Base-by-base conservation (phyloP, 2,329 filamentous ascomycete species). In the Monosporascus sp. region DNA sequence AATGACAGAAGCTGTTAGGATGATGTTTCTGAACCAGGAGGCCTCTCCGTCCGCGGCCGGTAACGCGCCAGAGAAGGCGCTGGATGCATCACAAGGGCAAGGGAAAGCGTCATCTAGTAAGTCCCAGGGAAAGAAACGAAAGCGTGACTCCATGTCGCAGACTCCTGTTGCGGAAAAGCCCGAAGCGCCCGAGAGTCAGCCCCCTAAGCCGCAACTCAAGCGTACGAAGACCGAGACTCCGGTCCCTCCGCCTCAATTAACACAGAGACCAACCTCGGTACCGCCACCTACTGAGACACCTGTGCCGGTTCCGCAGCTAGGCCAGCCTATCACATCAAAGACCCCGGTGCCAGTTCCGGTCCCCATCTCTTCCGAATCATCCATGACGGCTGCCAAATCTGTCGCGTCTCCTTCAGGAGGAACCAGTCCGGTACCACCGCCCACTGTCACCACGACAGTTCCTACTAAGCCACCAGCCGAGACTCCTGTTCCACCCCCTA, bases 211-310 rank as follows among this genome's bases (percentile, higher is more conserved):
- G 31, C 72, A 70, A 52, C 53, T 70, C 26, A 83, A 83, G 63
- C 75, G 79, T 37, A 77, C 71, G 57, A 83, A 82, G 65, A 81
- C 76, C 24, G 80, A 83, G 65, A 83, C 80, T 15, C 80, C 80
- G 11, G 73, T 82, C 31, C 79, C 77, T 48, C 74, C 74, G 43
- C 68, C 70, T 11, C 69, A 73, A 38, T 64, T 73, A 47, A 64
- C 69, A 20, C 63, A 69, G 24, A 59, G 66, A 26, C 65, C 65
- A 22, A 63, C 64, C 9, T 69, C 67, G 7, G 65, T 66, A 3
- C 67, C 67, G 1, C 66, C 67, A 44, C 63, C 58, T 5, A 61
- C 63, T 20, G 65, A 67, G 51, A 69, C 67, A 3, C 67, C 66
- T 7, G 60, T 69, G 49, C 67, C 67, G 11, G 60, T 68, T 24